A percentile compares a stretch with the other conserved stretches of the same genome.
phyloP scores from a whole-genome alignment of 2,329 filamentous ascomycete species.

The Blastomyces percursus region DNA sequence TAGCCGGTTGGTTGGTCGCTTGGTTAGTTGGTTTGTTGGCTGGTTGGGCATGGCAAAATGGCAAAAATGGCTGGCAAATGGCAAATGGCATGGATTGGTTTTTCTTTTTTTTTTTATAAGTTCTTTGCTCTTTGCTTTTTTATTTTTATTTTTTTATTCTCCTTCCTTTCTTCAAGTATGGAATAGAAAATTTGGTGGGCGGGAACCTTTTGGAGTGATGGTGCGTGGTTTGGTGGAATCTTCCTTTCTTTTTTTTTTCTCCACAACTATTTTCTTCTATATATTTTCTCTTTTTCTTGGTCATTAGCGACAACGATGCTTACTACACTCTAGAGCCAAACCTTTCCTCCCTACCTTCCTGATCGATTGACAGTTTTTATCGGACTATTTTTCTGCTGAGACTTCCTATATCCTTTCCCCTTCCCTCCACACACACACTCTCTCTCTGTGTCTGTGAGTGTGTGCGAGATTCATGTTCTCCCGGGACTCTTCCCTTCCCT shows the following conservation, averaged over 20 bases:
- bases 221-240: constrained; percentile 3
- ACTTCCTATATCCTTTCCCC: neutral
- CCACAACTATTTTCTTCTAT: constrained; percentile 16
- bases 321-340: constrained; percentile 14
- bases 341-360: neutral
- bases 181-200: neutral
- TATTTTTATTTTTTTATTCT: neutral
- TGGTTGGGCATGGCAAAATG: neutral
- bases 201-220: constrained; percentile 2
- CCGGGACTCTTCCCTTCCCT: neutral
- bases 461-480: neutral
- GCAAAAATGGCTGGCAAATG: neutral
- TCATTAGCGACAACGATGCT: constrained; percentile 4
- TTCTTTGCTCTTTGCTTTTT: constrained; percentile 1
- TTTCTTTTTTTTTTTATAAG: neutral
- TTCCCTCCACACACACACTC: neutral
- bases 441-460: neutral
- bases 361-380: constrained; percentile 14
- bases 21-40: constrained; percentile 2
- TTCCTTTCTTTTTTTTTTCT: constrained; percentile 19
- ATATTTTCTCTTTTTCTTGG: neutral
- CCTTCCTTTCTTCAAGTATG: neutral
- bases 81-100: constrained; percentile 3
- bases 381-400: constrained; percentile 13
- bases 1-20: neutral